Evolutionary conservation across 768 basidiomycete genomes (phyloP).

Genomic region (Rhodotorula toruloides): DNA sequence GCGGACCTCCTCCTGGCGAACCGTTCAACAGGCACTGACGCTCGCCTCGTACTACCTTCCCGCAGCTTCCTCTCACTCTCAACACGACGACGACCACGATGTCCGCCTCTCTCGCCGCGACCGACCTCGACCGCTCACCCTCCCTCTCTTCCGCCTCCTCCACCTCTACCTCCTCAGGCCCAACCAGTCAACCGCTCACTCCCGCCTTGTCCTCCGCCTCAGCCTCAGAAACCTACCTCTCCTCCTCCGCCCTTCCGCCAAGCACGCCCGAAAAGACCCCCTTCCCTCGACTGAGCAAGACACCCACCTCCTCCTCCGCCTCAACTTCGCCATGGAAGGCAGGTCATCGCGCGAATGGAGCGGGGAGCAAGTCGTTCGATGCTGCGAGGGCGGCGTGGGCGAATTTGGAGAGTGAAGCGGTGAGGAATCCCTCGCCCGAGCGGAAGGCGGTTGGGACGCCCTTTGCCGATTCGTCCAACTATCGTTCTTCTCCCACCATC

Average conservation of each 20-base stretch:
- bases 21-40: too few species aligned
- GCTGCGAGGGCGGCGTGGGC: constrained; percentile 16
- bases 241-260: constrained; percentile 10
- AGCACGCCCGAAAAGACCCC: background rate
- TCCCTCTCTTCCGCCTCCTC: constrained; percentile 36
- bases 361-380: constrained; percentile 20
- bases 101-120: too few species aligned
- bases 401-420: background rate
- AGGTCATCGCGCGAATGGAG: constrained; percentile 23
- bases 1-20: too few species aligned
- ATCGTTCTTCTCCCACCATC: background rate
- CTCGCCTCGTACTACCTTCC: too few species aligned
- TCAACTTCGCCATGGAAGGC: constrained; percentile 7
- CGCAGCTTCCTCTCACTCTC: too few species aligned
- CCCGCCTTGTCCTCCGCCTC: constrained; percentile 19
- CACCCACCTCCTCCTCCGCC: background rate
- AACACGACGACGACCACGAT: too few species aligned
- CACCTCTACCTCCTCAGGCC: constrained; percentile 16
- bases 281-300: background rate
- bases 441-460: constrained; percentile 16
- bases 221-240: constrained; percentile 19
- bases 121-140: constrained; percentile 26
- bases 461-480: constrained; percentile 4
- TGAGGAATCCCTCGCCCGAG: background rate
- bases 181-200: constrained; percentile 19